Conservation (phyloP, 257 asterid species). For the Plectranthus barbatus region DNA sequence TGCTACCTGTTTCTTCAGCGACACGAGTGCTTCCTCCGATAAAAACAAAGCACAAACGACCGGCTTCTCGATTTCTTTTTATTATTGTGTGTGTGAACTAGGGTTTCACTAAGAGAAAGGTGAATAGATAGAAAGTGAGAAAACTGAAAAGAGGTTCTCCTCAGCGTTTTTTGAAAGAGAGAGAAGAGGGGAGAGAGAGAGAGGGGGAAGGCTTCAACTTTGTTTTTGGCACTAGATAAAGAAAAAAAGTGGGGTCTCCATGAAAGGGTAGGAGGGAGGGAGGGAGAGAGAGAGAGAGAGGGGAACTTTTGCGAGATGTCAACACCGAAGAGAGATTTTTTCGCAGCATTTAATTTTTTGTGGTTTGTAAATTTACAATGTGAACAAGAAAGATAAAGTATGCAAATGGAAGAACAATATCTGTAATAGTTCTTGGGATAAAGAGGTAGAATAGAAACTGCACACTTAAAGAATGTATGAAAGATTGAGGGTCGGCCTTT, state of each 20-base stretch:
- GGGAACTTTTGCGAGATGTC: slow-evolving; percentile 3
- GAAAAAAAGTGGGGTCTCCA: slow-evolving; percentile 52
- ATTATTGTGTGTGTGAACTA: slow-evolving; percentile 12
- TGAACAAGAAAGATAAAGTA: slow-evolving; percentile 27
- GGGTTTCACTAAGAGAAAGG: slow-evolving; percentile 29
- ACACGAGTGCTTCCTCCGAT: neutral
- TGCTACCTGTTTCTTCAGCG: neutral
- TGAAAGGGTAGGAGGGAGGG: slow-evolving; percentile 21
- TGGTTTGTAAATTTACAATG: slow-evolving; percentile 14
- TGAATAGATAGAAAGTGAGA: slow-evolving; percentile 4
- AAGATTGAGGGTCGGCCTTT: too few species aligned
- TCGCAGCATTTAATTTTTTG: neutral
- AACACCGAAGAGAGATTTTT: slow-evolving; percentile 8
- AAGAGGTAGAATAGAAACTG: slow-evolving; percentile 8
- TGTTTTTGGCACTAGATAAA: slow-evolving; percentile 30
- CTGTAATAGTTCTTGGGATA: slow-evolving; percentile 5
- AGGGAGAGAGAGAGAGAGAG: slow-evolving; percentile 15
- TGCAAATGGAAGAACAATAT: slow-evolving; percentile 17
- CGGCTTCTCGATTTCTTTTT: too few species aligned
- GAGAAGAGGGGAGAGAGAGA: too few species aligned
- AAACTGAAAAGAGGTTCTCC: slow-evolving; percentile 1
- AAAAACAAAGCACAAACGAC: neutral
- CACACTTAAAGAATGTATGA: slow-evolving; percentile 25
- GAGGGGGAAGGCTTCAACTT: slow-evolving; percentile 26
- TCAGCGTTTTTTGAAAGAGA: neutral